Conservation (phyloP, 345 rosid genomes). For the Acer negundo region DNA sequence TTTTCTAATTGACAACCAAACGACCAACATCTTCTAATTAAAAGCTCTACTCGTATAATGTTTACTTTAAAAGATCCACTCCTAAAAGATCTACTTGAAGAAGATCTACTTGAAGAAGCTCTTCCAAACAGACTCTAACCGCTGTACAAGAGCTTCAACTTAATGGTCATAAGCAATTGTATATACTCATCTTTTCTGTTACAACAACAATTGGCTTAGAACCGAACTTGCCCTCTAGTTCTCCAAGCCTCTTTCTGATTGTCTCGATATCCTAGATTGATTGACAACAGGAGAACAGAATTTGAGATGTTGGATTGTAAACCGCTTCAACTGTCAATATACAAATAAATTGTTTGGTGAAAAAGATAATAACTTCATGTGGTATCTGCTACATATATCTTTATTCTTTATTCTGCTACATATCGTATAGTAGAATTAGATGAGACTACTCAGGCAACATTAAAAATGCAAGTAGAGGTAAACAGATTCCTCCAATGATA, state of each 20-base stretch:
- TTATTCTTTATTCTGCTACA: too few species aligned
- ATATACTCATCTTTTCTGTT: slow-evolving; percentile 68
- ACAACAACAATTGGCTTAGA: slow-evolving; percentile 57
- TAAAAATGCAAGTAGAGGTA: neutral
- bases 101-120: too few species aligned
- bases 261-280: slow-evolving; percentile 57
- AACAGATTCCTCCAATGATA: neutral
- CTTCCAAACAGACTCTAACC: too few species aligned
- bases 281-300: slow-evolving; percentile 7
- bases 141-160: too few species aligned
- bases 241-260: slow-evolving; percentile 46
- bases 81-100: too few species aligned
- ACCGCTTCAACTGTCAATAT: neutral
- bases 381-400: neutral
- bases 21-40: too few species aligned
- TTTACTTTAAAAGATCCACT: too few species aligned
- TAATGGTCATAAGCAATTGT: too few species aligned
- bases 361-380: neutral
- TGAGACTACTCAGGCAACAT: too few species aligned
- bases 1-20: too few species aligned
- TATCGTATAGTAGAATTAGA: neutral
- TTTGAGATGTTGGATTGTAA: neutral
- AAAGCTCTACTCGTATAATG: too few species aligned
- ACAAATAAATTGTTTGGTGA: neutral
- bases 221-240: slow-evolving; percentile 47